phyloP scores from a whole-genome alignment of 306 rosid genomes.

The Casuarina equisetifolia region DNA sequence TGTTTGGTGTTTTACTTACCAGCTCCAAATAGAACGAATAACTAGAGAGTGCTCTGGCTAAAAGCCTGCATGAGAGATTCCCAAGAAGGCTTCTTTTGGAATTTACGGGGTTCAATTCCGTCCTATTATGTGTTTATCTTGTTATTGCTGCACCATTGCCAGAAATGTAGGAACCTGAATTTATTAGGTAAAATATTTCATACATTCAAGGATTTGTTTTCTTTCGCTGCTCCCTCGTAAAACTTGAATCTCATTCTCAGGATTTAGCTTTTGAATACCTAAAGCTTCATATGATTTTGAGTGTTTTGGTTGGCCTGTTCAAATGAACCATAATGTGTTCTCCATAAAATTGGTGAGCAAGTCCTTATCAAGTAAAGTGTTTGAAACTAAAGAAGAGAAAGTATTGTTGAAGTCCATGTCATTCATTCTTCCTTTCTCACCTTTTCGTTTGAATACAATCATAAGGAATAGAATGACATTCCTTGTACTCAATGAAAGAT shows the following conservation, averaged over 20 bases:
- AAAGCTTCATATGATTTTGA: no score
- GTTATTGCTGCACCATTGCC: conserved; percentile 63
- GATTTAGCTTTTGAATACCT: neutral
- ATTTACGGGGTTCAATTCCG: conserved; percentile 48
- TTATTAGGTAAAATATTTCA: conserved; percentile 53
- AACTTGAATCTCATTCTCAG: neutral
- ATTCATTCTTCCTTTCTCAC: no score
- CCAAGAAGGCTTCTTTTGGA: conserved; percentile 73
- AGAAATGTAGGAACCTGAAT: conserved; percentile 69
- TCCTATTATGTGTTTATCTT: conserved; percentile 36
- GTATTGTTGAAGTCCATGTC: no score
- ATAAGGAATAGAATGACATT: no score
- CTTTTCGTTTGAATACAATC: no score
- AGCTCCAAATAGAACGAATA: conserved; percentile 33
- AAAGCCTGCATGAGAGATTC: conserved; percentile 29
- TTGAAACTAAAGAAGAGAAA: no score
- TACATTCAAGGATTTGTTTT: neutral
- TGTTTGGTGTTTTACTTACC: conserved; percentile 20
- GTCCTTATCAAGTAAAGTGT: no score
- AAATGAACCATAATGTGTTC: no score
- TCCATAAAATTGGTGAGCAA: no score
- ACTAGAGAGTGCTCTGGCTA: conserved; percentile 24
- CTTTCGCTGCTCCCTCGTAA: neutral
- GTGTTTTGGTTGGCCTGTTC: no score
- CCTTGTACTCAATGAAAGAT: no score